Conservation (phyloP, 2,329 filamentous ascomycete species). For the Fusarium lateritium region DNA sequence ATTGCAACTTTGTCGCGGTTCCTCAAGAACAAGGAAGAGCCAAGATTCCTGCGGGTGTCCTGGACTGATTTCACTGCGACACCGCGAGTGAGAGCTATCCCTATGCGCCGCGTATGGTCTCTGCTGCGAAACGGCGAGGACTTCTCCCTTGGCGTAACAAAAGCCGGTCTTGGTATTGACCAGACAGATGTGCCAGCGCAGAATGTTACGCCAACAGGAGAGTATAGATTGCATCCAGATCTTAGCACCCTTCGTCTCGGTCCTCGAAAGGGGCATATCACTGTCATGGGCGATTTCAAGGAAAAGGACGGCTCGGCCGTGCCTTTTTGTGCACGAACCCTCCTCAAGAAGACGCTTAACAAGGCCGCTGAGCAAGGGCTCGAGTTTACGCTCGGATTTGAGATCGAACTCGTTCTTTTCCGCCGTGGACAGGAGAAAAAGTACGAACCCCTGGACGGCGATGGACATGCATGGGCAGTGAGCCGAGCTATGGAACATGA, state of each 20-base stretch:
- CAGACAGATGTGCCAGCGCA: conserved; percentile 74
- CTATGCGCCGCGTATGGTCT: conserved; percentile 69
- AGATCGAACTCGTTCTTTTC: conserved; percentile 84
- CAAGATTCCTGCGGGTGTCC: conserved; percentile 80
- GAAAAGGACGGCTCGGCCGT: conserved; percentile 67
- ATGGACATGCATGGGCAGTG: conserved; percentile 80
- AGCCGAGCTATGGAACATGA: conserved; percentile 74
- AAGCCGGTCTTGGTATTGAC: conserved; percentile 75
- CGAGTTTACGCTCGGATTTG: conserved; percentile 79
- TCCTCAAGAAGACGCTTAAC: conserved; percentile 70
- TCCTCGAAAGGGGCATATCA: conserved; percentile 72
- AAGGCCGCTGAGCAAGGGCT: conserved; percentile 67
- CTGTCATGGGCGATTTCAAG: conserved; percentile 76
- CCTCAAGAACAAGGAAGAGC: conserved; percentile 62
- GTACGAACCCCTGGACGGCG: conserved; percentile 65
- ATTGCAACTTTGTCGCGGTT: conserved; percentile 51
- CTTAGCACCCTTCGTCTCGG: conserved; percentile 72
- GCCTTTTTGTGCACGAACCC: conserved; percentile 74
- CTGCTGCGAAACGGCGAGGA: conserved; percentile 62
- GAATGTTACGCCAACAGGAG: conserved; percentile 70
- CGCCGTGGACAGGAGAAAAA: conserved; percentile 56
- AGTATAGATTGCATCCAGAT: conserved; percentile 78
- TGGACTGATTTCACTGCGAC: conserved; percentile 86
- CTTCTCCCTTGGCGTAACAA: conserved; percentile 71
- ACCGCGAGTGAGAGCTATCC: conserved; percentile 76